Conservation (phyloP, 2,329 filamentous ascomycete species). For the Exophiala xenobiotica region DNA sequence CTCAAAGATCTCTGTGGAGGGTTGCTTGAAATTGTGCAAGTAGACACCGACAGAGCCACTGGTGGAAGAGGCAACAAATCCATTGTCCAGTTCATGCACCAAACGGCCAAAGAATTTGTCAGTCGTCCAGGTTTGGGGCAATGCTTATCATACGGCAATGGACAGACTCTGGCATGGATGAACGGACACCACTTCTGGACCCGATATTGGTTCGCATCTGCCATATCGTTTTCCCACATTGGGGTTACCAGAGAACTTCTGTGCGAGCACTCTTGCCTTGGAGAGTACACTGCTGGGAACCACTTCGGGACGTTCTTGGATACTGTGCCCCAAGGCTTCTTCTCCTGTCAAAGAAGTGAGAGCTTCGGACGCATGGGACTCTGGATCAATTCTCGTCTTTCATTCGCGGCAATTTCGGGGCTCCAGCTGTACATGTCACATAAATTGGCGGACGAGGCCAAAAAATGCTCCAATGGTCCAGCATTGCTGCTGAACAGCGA, state of each 20-base stretch:
- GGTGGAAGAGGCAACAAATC: constrained; percentile 4
- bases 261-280: neutral
- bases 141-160: neutral
- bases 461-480: too few species aligned
- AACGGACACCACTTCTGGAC: neutral
- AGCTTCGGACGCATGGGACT: neutral
- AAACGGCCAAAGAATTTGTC: constrained; percentile 22
- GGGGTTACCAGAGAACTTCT: neutral
- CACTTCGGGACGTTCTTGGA: neutral
- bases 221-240: neutral
- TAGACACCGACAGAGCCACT: neutral
- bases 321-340: constrained; percentile 1
- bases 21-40: constrained; percentile 12
- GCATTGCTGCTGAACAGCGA: too few species aligned
- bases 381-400: neutral
- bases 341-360: neutral
- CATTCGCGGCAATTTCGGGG: neutral
- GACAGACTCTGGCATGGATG: neutral
- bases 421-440: too few species aligned
- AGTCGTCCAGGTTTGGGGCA: neutral
- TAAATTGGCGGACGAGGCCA: too few species aligned
- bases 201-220: neutral
- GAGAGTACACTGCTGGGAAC: neutral
- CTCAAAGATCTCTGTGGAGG: constrained; percentile 18
- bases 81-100: constrained; percentile 14